Evolutionary conservation across 2,329 filamentous ascomycete genomes (phyloP).

Genomic region (Trichoderma aggressivum): DNA sequence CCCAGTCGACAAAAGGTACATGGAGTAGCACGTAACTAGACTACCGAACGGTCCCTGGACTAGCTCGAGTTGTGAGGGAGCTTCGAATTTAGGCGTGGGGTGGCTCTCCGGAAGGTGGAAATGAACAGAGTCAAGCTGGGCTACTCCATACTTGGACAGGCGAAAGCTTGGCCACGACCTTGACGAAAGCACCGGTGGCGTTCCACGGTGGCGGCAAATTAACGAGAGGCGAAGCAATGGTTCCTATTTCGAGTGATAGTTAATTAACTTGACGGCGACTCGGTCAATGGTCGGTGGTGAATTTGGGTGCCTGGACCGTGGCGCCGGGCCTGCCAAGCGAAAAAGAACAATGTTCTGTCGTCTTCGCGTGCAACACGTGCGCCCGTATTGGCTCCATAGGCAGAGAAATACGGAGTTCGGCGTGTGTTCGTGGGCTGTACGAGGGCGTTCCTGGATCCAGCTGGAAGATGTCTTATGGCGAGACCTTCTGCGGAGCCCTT

Average conservation of each 20-base stretch:
- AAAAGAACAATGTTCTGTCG: neutral
- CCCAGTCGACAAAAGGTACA: neutral
- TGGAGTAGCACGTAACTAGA: neutral
- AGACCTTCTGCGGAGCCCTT: constrained; percentile 7
- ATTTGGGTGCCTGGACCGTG: constrained; percentile 3
- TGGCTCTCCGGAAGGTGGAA: constrained; percentile 4
- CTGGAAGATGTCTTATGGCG: neutral
- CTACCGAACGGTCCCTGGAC: neutral
- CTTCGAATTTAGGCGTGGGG: constrained; percentile 4
- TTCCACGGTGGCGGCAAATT: constrained; percentile 10
- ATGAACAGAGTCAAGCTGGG: neutral
- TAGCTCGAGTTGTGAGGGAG: neutral
- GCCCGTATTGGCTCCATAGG: neutral
- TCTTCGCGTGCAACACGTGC: neutral
- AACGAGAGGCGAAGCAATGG: constrained; percentile 10
- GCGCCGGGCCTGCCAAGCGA: constrained; percentile 1
- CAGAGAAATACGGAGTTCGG: neutral
- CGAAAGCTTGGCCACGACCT: constrained; percentile 8
- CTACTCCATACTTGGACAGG: constrained; percentile 9
- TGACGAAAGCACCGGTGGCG: neutral
- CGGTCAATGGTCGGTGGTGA: neutral
- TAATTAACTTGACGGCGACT: constrained; percentile 7
- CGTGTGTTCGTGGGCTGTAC: neutral
- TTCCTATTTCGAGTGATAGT: neutral
- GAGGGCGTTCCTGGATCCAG: neutral